These are phyloP conservation scores for Lippia alba DNA, from an alignment of 305 asterid genomes.

Conservation along the genomic window DNA sequence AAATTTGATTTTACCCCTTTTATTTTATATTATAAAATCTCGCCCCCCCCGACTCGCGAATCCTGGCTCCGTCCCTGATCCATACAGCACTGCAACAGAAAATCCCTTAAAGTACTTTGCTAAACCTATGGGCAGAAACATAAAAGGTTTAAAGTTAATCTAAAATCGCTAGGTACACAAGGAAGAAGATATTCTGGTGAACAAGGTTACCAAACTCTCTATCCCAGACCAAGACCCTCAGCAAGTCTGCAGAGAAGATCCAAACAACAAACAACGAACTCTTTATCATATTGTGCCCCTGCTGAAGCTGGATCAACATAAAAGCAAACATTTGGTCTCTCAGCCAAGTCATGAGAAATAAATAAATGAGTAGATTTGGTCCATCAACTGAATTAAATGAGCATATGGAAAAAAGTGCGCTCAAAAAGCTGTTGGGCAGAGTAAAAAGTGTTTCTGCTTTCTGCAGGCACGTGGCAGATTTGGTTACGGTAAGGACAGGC, in stretches of 20 bases:
- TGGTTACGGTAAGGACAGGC: background rate
- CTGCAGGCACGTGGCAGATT: background rate
- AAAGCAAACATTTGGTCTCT: conserved; percentile 28
- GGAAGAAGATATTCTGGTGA: conserved; percentile 21
- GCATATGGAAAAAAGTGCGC: conserved; percentile 1
- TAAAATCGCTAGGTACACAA: background rate
- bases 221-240: conserved; percentile 82
- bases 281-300: conserved; percentile 76
- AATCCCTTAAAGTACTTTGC: conserved; percentile 87
- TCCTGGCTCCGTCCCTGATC: too few relatives aligned
- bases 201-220: conserved; percentile 70
- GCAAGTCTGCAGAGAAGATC: conserved; percentile 84
- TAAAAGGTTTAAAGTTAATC: conserved; percentile 8
- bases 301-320: conserved; percentile 73
- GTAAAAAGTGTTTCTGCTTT: background rate
- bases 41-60: too few relatives aligned
- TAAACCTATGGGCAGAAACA: conserved; percentile 60
- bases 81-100: conserved; percentile 94
- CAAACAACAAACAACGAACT: conserved; percentile 76
- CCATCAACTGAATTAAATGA: background rate
- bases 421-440: background rate
- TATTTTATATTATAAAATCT: too few relatives aligned
- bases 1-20: too few relatives aligned
- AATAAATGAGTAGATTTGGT: background rate
- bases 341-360: conserved; percentile 24